These are phyloP conservation scores for Alternaria tenuissima DNA, from an alignment of 2,329 filamentous ascomycete species.

Conservation along the genomic window DNA sequence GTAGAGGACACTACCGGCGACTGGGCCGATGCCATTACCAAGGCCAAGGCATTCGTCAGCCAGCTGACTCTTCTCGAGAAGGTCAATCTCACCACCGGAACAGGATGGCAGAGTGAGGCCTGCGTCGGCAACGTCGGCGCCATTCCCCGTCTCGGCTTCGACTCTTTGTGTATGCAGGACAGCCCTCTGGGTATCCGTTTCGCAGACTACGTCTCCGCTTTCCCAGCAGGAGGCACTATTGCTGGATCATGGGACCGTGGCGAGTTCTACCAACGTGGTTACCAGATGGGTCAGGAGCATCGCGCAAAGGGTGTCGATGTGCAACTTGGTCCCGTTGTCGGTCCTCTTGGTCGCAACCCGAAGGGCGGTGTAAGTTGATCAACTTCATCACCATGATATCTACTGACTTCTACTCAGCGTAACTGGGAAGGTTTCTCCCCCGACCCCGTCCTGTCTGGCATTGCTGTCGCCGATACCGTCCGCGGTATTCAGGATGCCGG, in stretches of 20 bases:
- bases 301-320: conserved; percentile 78
- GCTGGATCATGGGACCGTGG: conserved; percentile 83
- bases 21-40: conserved; percentile 79
- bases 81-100: conserved; percentile 92
- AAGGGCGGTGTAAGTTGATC: conserved; percentile 65
- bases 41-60: conserved; percentile 81
- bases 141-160: conserved; percentile 74
- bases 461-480: conserved; percentile 75
- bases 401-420: conserved; percentile 23
- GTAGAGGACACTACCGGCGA: conserved; percentile 71
- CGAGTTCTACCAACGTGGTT: conserved; percentile 73
- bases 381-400: not conserved
- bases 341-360: conserved; percentile 73
- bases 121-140: conserved; percentile 76
- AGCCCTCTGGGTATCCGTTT: conserved; percentile 81
- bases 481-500: conserved; percentile 83
- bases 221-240: conserved; percentile 78
- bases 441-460: conserved; percentile 78
- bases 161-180: conserved; percentile 84
- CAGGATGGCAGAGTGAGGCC: conserved; percentile 67
- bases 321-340: conserved; percentile 78
- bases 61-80: conserved; percentile 86
- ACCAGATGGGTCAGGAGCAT: conserved; percentile 78
- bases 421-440: conserved; percentile 65
- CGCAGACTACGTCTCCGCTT: conserved; percentile 82